phyloP scores from a whole-genome alignment of 176 grass and related monocot genomes.

The Typha latifolia region DNA sequence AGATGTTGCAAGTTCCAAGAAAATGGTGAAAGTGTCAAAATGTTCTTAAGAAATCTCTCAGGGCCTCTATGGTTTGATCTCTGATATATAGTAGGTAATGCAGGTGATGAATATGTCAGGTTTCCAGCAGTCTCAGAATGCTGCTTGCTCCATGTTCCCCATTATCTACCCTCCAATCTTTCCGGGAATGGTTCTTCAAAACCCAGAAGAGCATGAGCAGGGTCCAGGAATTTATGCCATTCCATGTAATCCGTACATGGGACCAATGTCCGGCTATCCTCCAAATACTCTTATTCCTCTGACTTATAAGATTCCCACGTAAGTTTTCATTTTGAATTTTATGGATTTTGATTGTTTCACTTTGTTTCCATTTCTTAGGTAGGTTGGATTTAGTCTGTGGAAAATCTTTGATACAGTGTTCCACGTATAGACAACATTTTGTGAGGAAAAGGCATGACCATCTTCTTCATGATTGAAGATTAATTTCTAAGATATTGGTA shows the following conservation, averaged over 20 bases:
- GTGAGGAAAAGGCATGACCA: too few species aligned
- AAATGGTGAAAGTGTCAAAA: too few species aligned
- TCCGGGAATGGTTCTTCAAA: conserved; percentile 31
- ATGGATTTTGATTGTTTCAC: neutral
- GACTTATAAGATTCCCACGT: conserved; percentile 76
- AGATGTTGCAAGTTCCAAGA: too few species aligned
- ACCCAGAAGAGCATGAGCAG: conserved; percentile 41
- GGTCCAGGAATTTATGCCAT: conserved; percentile 86
- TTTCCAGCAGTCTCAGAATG: conserved; percentile 6
- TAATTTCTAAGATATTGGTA: too few species aligned
- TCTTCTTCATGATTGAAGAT: too few species aligned
- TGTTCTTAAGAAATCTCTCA: too few species aligned
- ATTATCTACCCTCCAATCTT: conserved; percentile 30
- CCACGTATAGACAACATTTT: neutral
- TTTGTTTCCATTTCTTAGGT: neutral
- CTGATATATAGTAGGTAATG: neutral
- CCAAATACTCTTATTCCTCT: conserved; percentile 53
- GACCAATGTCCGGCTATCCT: conserved; percentile 31
- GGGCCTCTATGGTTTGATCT: neutral
- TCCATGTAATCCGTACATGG: conserved; percentile 47
- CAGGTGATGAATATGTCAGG: conserved; percentile 10
- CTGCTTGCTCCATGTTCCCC: conserved; percentile 24
- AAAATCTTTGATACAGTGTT: neutral
- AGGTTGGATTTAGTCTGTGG: neutral
- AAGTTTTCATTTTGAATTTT: conserved; percentile 19